Evolutionary conservation across 2,329 filamentous ascomycete species (phyloP).

Genomic region (Cylindrodendrum hubeiense): DNA sequence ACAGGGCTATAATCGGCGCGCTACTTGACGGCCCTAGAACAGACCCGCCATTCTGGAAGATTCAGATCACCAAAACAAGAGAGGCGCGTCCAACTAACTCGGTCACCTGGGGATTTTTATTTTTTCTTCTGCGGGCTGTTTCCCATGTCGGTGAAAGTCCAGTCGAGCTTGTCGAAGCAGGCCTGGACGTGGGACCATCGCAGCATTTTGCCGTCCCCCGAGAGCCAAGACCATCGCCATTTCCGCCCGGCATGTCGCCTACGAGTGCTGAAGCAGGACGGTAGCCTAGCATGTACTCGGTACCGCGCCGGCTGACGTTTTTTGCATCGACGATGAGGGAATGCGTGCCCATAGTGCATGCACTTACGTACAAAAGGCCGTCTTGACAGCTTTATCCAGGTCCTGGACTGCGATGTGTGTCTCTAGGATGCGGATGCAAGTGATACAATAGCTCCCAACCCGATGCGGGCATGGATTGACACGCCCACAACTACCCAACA

Average conservation of each 20-base stretch:
- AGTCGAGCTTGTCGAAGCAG: not conserved
- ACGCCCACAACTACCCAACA: not conserved
- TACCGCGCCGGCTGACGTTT: not conserved
- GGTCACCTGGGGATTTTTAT: slow-evolving; percentile 5
- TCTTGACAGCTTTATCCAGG: slow-evolving; percentile 1
- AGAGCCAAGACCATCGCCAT: slow-evolving; percentile 22
- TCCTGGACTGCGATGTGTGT: not conserved
- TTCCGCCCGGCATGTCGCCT: slow-evolving; percentile 18
- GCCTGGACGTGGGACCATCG: not conserved
- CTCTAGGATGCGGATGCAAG: not conserved
- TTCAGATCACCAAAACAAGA: slow-evolving; percentile 10
- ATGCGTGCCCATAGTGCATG: not conserved
- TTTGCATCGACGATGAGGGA: not conserved
- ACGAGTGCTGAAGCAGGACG: slow-evolving; percentile 1
- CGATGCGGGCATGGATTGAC: slow-evolving; percentile 14
- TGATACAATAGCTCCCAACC: not conserved
- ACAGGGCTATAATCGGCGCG: not conserved
- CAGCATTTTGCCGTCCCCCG: not conserved
- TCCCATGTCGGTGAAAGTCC: slow-evolving; percentile 15
- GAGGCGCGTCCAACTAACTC: slow-evolving; percentile 5
- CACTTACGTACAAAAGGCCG: slow-evolving; percentile 6
- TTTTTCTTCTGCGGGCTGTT: slow-evolving; percentile 1
- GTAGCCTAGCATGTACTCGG: not conserved
- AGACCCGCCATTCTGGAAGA: slow-evolving; percentile 27
- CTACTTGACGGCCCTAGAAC: slow-evolving; percentile 20